Conservation (phyloP, 2,329 filamentous ascomycete genomes). For the Verticillium nubilum region DNA sequence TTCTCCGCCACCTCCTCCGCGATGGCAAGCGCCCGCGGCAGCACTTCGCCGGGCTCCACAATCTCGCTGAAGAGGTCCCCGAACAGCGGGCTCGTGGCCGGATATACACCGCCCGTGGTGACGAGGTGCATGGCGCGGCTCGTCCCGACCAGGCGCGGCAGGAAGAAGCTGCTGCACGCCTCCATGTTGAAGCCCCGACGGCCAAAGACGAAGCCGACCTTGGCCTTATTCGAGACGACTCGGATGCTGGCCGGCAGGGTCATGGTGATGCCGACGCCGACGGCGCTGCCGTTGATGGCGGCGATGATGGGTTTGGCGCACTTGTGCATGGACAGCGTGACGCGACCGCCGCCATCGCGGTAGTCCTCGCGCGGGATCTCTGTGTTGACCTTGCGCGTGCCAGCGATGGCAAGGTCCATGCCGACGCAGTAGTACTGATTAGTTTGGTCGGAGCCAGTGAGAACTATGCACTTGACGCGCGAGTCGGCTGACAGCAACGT, state of each 20-base stretch:
- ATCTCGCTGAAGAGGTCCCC: conserved; percentile 62
- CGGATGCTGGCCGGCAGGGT: conserved; percentile 49
- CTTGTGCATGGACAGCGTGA: conserved; percentile 48
- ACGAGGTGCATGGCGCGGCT: conserved; percentile 58
- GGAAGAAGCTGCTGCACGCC: conserved; percentile 64
- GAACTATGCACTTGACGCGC: conserved; percentile 48
- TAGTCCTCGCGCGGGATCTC: conserved; percentile 23
- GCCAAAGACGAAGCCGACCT: conserved; percentile 70
- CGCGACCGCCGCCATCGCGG: conserved; percentile 47
- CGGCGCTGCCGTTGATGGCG: conserved; percentile 54
- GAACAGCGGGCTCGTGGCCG: conserved; percentile 42
- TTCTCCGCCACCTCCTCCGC: conserved; percentile 63
- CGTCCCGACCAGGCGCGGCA: conserved; percentile 63
- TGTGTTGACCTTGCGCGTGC: conserved; percentile 15
- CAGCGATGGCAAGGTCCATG: conserved; percentile 39
- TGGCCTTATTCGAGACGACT: conserved; percentile 50
- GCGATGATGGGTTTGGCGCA: conserved; percentile 55
- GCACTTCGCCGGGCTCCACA: conserved; percentile 53
- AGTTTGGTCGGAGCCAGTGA: conserved; percentile 43
- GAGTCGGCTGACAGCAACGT: conserved; percentile 44
- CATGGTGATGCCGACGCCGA: conserved; percentile 58
- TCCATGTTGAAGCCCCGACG: conserved; percentile 68
- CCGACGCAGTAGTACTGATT: conserved; percentile 53
- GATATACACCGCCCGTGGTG: conserved; percentile 61
- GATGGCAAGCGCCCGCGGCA: conserved; percentile 59